A percentile compares a stretch with the other conserved stretches of the same genome.
phyloP scores from a whole-genome alignment of 345 rosid genomes.

The Pugionium cornutum region DNA sequence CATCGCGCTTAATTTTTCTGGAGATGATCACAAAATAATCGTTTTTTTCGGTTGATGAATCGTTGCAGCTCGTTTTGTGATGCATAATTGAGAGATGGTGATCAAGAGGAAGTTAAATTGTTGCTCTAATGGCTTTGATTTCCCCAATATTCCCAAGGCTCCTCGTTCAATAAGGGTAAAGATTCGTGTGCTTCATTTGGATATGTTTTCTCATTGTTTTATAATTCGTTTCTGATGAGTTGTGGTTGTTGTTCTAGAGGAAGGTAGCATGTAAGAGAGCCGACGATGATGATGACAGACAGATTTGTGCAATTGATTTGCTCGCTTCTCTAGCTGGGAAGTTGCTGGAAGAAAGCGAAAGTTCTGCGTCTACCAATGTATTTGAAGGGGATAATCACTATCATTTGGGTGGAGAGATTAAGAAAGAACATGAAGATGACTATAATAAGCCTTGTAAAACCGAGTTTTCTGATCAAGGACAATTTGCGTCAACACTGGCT shows the following conservation, averaged over 20 bases:
- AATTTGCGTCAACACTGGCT: constrained; percentile 35
- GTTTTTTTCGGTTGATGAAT: constrained; percentile 1
- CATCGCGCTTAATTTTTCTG: constrained; percentile 19
- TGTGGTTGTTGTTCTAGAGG: constrained; percentile 49
- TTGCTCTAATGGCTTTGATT: constrained; percentile 57
- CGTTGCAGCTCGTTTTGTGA: constrained; percentile 42
- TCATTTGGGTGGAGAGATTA: constrained; percentile 39
- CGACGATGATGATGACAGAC: constrained; percentile 45
- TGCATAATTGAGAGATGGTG: constrained; percentile 71
- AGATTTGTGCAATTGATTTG: constrained; percentile 72
- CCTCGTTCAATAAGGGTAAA: constrained; percentile 89
- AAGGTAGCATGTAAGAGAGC: constrained; percentile 47
- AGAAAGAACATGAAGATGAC: constrained; percentile 45
- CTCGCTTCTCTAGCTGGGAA: constrained; percentile 90
- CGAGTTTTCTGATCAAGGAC: constrained; percentile 49
- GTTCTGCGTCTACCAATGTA: constrained; percentile 72
- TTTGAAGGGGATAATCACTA: constrained; percentile 55
- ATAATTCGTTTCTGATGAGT: constrained; percentile 21
- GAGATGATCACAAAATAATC: constrained; percentile 41
- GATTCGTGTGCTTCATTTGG: not conserved
- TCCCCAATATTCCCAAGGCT: constrained; percentile 66
- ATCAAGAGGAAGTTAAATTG: constrained; percentile 62
- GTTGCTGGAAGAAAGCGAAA: constrained; percentile 77
- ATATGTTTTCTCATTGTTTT: constrained; percentile 3
- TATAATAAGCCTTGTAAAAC: constrained; percentile 45